Evolutionary conservation across 2,329 filamentous ascomycete genomes (phyloP), one percentile per base, ranked within the genome.

Genomic region (Xylariaceae sp.): DNA sequence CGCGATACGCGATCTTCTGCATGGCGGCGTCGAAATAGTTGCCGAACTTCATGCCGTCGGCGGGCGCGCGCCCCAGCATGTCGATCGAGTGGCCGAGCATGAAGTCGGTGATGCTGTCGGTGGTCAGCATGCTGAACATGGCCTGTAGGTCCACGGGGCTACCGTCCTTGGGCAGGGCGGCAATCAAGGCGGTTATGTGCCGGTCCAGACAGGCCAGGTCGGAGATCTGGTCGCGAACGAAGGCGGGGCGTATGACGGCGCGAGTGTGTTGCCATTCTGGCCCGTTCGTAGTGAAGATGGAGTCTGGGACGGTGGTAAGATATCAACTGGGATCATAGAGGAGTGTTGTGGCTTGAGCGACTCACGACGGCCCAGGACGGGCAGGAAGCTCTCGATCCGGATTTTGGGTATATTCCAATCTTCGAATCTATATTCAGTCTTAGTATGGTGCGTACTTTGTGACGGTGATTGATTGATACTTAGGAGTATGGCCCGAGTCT

Each of bases 131-230:
- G 52, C 83, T 82, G 54, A 88, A 79, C 11, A 85, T 30, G 12
- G 68, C 66, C 48, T 85, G 78, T 4, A 88, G 59, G 49, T 88
- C 81, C 16, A 87, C 67, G 1, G 64, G 68, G 2, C 62, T 60
- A 37, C 78, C 72, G 53, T 81, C 70, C 11, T 55, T 61, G 0
- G 81, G 81, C 4, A 89, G 72, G 4, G 71, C 69, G 22, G 76
- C 64, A 38, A 89, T 64, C 33, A 83, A 66, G 30, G 78, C 71
- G 41, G 75, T 67, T 11, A 87, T 72, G 59, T 91, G 86, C 15
- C 71, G 68, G 56, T 90, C 85, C 50, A 89, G 82, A 34, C 81
- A 79, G 29, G 80, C 71, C 18, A 91, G 69, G 59, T 91, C 84
- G 28, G 83, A 80, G 28, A 78, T 67, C 58, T 78, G 73, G 44